Evolutionary conservation across 2,329 filamentous ascomycete genomes (phyloP), one percentile per base, ranked within the genome.

Genomic region (Curvularia verruculosa): DNA sequence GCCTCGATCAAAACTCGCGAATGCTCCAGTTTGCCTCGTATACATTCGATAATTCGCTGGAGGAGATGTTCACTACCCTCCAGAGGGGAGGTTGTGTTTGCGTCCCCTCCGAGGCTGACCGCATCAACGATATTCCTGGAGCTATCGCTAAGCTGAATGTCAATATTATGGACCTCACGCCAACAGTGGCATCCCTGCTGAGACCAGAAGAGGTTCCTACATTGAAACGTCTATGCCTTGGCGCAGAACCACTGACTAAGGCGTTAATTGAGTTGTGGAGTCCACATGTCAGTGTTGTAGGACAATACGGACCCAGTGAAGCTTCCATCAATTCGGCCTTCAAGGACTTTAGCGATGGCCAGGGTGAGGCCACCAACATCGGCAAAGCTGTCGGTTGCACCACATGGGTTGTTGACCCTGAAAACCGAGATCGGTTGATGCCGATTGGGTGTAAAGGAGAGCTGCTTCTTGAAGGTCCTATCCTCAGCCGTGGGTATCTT

Each of bases 1-100:
- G 62, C 1, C 60, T 76, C 40, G 62, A 59, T 3, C 63, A 62
- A 1, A 64, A 58, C 1, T 64, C 66, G 10, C 63, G 76, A 3
- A 67, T 74, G 41, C 63, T 80, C 1, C 75, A 80, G 49, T 79
- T 78, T 40, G 71, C 75, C 1, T 73, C 81, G 1, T 84, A 85
- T 59, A 83, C 82, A 8, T 85, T 85, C 56, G 83, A 85, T 56
- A 82, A 83, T 48, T 82, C 81, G 56, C 80, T 84, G 19, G 80
- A 82, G 65, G 83, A 83, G 63, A 84, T 85, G 77, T 78, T 84
- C 12, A 83, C 81, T 55, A 83, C 83, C 0, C 75, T 85, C n/a
- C 75, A 78, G 21, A 70, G 74, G 13, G 82, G 83, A 24, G 83
- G 82, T 3, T 81, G 79, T 49, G 77, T 84, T 12, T 84, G 82